phyloP scores from a whole-genome alignment of 2,329 filamentous ascomycete genomes.

The Neofusicoccum ribis region DNA sequence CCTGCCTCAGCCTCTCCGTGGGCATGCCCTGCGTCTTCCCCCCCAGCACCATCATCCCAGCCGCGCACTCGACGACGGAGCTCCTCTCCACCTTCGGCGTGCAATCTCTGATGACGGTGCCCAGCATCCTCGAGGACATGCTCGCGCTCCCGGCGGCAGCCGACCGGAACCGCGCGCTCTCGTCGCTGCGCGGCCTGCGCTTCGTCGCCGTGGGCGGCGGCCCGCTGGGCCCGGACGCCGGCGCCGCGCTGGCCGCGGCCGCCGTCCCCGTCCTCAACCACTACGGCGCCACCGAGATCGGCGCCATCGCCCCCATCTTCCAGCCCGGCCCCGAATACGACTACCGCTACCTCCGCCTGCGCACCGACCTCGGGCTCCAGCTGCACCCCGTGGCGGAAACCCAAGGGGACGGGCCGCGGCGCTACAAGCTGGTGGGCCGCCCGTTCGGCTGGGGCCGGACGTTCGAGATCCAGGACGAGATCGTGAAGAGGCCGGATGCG shows the following conservation, averaged over 20 bases:
- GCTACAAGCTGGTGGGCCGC: slow-evolving; percentile 27
- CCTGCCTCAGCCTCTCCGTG: slow-evolving; percentile 32
- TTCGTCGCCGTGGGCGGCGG: slow-evolving; percentile 39
- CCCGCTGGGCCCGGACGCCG: slow-evolving; percentile 29
- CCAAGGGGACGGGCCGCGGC: neutral
- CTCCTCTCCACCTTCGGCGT: slow-evolving; percentile 25
- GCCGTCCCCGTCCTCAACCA: slow-evolving; percentile 37
- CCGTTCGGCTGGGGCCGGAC: slow-evolving; percentile 30
- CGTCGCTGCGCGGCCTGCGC: slow-evolving; percentile 22
- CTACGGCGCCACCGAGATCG: slow-evolving; percentile 40
- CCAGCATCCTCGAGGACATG: slow-evolving; percentile 38
- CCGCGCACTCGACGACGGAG: slow-evolving; percentile 27
- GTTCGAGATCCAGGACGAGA: slow-evolving; percentile 37
- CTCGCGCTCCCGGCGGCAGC: slow-evolving; percentile 3
- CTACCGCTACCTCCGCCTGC: slow-evolving; percentile 34
- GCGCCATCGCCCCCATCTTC: slow-evolving; percentile 37
- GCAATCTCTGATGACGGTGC: slow-evolving; percentile 37
- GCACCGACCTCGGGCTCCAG: slow-evolving; percentile 34
- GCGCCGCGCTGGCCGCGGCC: slow-evolving; percentile 24
- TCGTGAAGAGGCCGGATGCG: slow-evolving; percentile 29
- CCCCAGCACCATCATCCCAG: slow-evolving; percentile 26
- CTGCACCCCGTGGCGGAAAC: slow-evolving; percentile 15
- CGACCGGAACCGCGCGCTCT: slow-evolving; percentile 3
- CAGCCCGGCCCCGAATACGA: slow-evolving; percentile 33
- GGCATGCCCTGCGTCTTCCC: slow-evolving; percentile 35